These are phyloP conservation scores for Ustanciosporium gigantosporum DNA, from an alignment of 1,284 basidiomycete genomes.

Conservation along the genomic window DNA sequence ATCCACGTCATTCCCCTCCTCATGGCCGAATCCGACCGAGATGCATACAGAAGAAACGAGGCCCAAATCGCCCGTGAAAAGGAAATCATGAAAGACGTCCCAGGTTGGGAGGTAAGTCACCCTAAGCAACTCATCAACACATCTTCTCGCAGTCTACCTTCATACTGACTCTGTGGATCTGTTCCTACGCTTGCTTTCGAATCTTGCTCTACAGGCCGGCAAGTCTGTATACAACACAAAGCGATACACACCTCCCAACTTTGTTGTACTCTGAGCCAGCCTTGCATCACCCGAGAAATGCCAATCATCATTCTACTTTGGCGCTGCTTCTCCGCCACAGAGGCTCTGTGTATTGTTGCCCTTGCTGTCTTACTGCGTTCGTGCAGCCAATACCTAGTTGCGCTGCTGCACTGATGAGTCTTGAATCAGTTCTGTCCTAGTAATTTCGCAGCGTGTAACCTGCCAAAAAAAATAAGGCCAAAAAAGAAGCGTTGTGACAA, in stretches of 20 bases:
- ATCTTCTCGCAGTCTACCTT: too few relatives aligned
- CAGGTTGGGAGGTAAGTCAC: conserved; percentile 71
- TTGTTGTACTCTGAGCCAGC: conserved; percentile 63
- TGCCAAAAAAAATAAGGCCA: not conserved
- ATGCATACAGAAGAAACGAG: conserved; percentile 78
- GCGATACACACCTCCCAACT: conserved; percentile 71
- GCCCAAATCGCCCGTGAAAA: conserved; percentile 80
- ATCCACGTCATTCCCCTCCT: conserved; percentile 87
- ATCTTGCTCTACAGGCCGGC: conserved; percentile 63
- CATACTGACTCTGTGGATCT: not conserved
- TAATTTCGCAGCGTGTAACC: too few relatives aligned
- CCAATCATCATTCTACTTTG: too few relatives aligned
- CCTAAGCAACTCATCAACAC: too few relatives aligned
- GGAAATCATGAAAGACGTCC: conserved; percentile 94
- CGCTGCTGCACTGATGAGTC: too few relatives aligned
- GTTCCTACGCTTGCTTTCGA: conserved; percentile 61
- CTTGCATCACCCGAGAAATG: not conserved
- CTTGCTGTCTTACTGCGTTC: too few relatives aligned
- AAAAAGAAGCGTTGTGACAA: conserved; percentile 46
- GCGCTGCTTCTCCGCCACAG: too few relatives aligned
- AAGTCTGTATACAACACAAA: conserved; percentile 84
- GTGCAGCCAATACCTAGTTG: too few relatives aligned
- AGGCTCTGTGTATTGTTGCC: too few relatives aligned
- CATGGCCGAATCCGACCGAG: conserved; percentile 89
- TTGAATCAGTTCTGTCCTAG: too few relatives aligned